Conservation (phyloP, 208 protist species). For the Leishmania guyanensis region DNA sequence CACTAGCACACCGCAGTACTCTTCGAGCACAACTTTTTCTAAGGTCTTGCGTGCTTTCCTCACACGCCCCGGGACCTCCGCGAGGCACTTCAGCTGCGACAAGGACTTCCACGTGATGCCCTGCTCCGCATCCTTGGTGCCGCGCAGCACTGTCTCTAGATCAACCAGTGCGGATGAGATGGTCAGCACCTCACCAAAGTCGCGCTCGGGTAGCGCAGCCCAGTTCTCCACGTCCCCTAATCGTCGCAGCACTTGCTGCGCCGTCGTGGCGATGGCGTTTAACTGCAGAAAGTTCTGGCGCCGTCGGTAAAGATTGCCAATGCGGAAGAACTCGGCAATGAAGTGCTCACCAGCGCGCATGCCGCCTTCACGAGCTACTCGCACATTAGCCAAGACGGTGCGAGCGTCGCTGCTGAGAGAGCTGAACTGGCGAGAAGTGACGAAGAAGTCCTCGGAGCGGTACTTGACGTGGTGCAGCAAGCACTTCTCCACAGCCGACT, state of each 20-base stretch:
- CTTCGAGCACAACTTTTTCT: constrained; percentile 31
- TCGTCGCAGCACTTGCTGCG: constrained; percentile 38
- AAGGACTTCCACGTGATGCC: constrained; percentile 26
- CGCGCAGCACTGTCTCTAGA: constrained; percentile 36
- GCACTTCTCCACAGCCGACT: constrained; percentile 72
- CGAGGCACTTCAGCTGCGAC: constrained; percentile 29
- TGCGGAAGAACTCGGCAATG: constrained; percentile 64
- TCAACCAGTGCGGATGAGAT: constrained; percentile 42
- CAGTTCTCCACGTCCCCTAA: constrained; percentile 79
- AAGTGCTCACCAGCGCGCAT: constrained; percentile 42
- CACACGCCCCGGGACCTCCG: constrained; percentile 29
- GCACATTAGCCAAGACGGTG: constrained; percentile 47
- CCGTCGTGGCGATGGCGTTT: constrained; percentile 29
- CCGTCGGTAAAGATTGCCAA: constrained; percentile 67
- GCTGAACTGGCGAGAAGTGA: constrained; percentile 62
- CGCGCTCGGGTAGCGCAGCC: constrained; percentile 80
- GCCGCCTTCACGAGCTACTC: constrained; percentile 41
- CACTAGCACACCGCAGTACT: constrained; percentile 27
- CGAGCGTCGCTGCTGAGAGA: constrained; percentile 57
- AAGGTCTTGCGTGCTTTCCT: constrained; percentile 24
- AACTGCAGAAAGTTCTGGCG: constrained; percentile 62
- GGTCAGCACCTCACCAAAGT: constrained; percentile 67
- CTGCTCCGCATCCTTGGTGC: constrained; percentile 11
- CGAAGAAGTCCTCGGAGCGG: constrained; percentile 86
- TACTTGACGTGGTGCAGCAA: constrained; percentile 85